Evolutionary conservation across 1,284 basidiomycete species (phyloP), one percentile per base, ranked within the genome.

Genomic region (Naganishia sp.): DNA sequence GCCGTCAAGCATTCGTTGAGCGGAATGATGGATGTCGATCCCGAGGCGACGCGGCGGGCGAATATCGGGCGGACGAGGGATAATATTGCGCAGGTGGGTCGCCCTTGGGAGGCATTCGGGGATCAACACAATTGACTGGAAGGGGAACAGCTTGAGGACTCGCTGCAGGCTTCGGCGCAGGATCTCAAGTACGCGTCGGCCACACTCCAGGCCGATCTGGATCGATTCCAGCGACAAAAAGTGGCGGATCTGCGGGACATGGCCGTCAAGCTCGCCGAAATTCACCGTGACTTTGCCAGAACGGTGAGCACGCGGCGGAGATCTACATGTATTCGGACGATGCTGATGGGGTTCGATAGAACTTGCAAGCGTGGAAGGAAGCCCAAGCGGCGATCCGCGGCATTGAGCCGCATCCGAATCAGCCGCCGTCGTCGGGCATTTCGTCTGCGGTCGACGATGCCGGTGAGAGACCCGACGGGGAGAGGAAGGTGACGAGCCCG

Each of bases 11-110:
- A 97, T 80, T 94, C 93, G 25, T 80, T 99, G 68, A 93, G 95
- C 73, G 92, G 92, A 11, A 94, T 99, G 87, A 97, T 99, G 89
- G 96, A 99, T 74, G 90, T 92, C 7, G 96, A 99, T 81, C 94
- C 96, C 0, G 96, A 98, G 81, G 91, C 90, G 16, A 94, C 95
- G 5, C 84, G 96, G 69, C 84, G 95, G 67, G 96, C 89, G 73
- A 87, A 88, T 66, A 98, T 99, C 70, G 90, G 89, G 70, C 97
- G 95, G 81, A 93, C 94, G 2, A 85, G 91, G 73, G 96, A 99
- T 80, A 88, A 87, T 33, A 97, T 99, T 70, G 90, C 91, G 42
- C 91, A 93, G 83, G 93, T 93, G 75, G 73, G 84, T 76, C 9
- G 2, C 3, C 31, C 18, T 2, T 15, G 33, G 5, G 2, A 6